Base-by-base conservation (phyloP, 2,329 filamentous ascomycete genomes). In the Corinectria fuckeliana region DNA sequence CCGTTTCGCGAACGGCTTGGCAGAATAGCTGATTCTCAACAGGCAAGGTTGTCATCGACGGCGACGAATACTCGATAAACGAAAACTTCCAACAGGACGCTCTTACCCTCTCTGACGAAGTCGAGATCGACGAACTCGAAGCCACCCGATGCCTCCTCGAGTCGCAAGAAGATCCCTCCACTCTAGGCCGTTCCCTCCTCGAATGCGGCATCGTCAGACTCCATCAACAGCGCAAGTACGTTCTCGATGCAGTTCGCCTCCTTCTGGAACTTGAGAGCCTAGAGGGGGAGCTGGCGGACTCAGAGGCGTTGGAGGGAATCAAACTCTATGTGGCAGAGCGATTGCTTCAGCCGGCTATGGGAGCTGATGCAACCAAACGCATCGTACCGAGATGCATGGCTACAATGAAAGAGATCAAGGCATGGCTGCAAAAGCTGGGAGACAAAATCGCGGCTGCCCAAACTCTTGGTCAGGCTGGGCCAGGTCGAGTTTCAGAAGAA, bases 61-160 rank as follows among this genome's bases (percentile, higher is more conserved):
- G 88, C 62, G 84, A 86, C 30, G 87, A 93, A 70, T 98, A 92
- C 75, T 80, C 84, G 20, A 81, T 99, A 78, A 97, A 96, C 76
- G 85, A 91, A 56, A 88, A 92, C 62, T 98, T 99, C 76, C 88
- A 94, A 72, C 90, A 97, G 75, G 88, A 90, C 67, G 86, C 88
- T 21, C 82, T 96, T 28, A 86, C 92, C 69, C 82, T 99, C 34
- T 91, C 94, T 55, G 93, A 98, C 75, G 91, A 92, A 67, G 82
- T 97, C 62, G 89, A 97, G 70, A 82, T 99, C 51, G 93, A 99
- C 77, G 96, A 99, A 76, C 74, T 96, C 57, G 87, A 95, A 69
- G 90, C 94, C 16, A 91, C 92, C 9, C 84, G 85, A 66, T 85
- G 95, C 49, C 86, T 96, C 57, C 80, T 96, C 50, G 88, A 89